Conservation (phyloP, 2,329 filamentous ascomycete genomes). For the Hypoxylon sp. region DNA sequence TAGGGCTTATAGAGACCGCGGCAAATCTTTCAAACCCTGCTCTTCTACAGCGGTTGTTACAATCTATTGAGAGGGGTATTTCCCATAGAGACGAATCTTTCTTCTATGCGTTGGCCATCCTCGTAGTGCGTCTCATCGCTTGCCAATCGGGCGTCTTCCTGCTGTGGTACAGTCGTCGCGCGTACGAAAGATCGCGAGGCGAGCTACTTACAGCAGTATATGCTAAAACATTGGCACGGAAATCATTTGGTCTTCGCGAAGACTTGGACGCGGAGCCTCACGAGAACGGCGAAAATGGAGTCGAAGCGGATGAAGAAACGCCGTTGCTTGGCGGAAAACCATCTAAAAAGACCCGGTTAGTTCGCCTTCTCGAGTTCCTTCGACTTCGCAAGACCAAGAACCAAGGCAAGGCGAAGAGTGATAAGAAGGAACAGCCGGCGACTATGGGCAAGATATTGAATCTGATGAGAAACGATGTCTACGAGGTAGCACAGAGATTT, state of each 20-base stretch:
- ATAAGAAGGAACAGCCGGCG: constrained; percentile 63
- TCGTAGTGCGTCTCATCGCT: constrained; percentile 67
- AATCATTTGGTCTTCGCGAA: constrained; percentile 57
- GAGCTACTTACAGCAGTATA: constrained; percentile 88
- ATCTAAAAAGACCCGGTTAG: constrained; percentile 39
- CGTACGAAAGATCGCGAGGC: constrained; percentile 83
- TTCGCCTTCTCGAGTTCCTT: constrained; percentile 43
- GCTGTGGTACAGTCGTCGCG: constrained; percentile 83
- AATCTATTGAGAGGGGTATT: constrained; percentile 66
- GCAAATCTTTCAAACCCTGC: constrained; percentile 68
- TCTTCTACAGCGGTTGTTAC: constrained; percentile 75
- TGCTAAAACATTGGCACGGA: constrained; percentile 76
- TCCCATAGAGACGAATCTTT: constrained; percentile 65
- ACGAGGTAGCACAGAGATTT: constrained; percentile 83
- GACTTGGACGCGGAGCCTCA: constrained; percentile 36
- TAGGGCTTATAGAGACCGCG: constrained; percentile 70
- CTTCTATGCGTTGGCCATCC: constrained; percentile 69
- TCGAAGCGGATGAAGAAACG: constrained; percentile 34
- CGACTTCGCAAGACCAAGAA: constrained; percentile 35
- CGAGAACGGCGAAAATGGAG: constrained; percentile 33
- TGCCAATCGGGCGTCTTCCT: constrained; percentile 73
- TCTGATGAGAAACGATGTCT: constrained; percentile 82
- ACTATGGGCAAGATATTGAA: constrained; percentile 93
- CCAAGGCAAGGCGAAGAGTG: constrained; percentile 39
- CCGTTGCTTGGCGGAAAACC: constrained; percentile 36